A percentile compares a stretch with the other conserved stretches of the same genome.
phyloP scores from a whole-genome alignment of 768 basidiomycete species.

The Pleurotus salmoneostramineus region DNA sequence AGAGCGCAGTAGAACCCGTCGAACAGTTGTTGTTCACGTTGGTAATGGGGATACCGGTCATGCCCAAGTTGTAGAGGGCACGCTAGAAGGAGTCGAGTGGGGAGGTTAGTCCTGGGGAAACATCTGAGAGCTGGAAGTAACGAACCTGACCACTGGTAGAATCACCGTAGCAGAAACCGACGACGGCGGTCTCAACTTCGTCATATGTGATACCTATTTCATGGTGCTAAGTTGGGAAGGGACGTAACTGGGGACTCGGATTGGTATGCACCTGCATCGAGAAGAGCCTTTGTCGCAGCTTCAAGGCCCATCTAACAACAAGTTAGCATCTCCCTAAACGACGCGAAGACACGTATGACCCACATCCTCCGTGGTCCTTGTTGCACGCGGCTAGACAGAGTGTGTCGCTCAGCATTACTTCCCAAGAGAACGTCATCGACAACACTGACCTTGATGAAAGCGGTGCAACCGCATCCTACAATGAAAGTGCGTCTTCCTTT shows the following conservation, averaged over 20 bases:
- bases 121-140: not conserved
- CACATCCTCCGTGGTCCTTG: slow-evolving; percentile 70
- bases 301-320: slow-evolving; percentile 74
- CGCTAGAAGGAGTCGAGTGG: slow-evolving; percentile 36
- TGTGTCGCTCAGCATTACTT: too few relatives aligned
- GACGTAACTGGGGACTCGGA: not conserved
- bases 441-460: slow-evolving; percentile 65
- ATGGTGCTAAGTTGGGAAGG: not conserved
- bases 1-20: slow-evolving; percentile 76
- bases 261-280: slow-evolving; percentile 64
- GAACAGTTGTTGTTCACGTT: slow-evolving; percentile 91
- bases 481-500: slow-evolving; percentile 52
- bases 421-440: not conserved
- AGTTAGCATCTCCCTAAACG: not conserved
- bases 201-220: slow-evolving; percentile 78
- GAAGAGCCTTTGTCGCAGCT: slow-evolving; percentile 80
- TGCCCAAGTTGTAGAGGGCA: slow-evolving; percentile 76
- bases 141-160: slow-evolving; percentile 72
- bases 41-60: slow-evolving; percentile 79
- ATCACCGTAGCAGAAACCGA: slow-evolving; percentile 79
- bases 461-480: slow-evolving; percentile 71
- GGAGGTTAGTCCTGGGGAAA: not conserved
- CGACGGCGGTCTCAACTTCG: slow-evolving; percentile 65
- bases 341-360: slow-evolving; percentile 14
- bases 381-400: slow-evolving; percentile 53